phyloP scores from a whole-genome alignment of 345 rosid genomes.

The Lepidium aucheri region DNA sequence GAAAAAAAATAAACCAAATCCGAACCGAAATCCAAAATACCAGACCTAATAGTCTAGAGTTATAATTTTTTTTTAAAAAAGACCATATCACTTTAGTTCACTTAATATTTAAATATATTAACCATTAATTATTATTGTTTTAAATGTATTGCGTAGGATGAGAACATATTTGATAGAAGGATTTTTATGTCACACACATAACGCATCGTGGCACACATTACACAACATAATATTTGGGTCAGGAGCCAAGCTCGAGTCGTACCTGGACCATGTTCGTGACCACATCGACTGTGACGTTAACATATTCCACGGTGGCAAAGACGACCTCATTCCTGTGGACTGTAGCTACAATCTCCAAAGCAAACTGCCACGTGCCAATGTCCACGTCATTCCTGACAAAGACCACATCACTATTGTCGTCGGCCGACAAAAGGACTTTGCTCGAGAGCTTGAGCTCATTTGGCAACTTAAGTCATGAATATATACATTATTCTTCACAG shows the following conservation, averaged over 20 bases:
- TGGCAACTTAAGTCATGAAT: too few relatives aligned
- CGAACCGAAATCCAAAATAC: too few relatives aligned
- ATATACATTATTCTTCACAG: too few relatives aligned
- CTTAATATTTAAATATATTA: background rate
- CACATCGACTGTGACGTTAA: constrained; percentile 50
- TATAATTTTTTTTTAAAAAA: too few relatives aligned
- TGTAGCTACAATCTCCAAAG: constrained; percentile 64
- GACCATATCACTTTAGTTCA: background rate
- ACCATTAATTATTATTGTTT: too few relatives aligned
- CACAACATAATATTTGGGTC: constrained; percentile 92
- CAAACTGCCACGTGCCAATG: constrained; percentile 55
- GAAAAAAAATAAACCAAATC: too few relatives aligned
- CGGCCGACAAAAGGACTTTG: constrained; percentile 60
- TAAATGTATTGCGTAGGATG: constrained; percentile 49
- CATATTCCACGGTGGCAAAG: constrained; percentile 68
- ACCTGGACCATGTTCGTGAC: constrained; percentile 62
- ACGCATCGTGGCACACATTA: constrained; percentile 89
- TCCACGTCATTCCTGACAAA: constrained; percentile 38
- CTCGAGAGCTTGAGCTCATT: too few relatives aligned
- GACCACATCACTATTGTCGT: constrained; percentile 93
- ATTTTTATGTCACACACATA: constrained; percentile 86
- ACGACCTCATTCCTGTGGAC: constrained; percentile 76
- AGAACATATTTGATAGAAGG: constrained; percentile 83
- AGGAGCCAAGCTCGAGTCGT: constrained; percentile 66
- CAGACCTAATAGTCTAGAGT: too few relatives aligned